phyloP scores from a whole-genome alignment of 1,139 yeast species.

The Geotrichum cucujoidarum region DNA sequence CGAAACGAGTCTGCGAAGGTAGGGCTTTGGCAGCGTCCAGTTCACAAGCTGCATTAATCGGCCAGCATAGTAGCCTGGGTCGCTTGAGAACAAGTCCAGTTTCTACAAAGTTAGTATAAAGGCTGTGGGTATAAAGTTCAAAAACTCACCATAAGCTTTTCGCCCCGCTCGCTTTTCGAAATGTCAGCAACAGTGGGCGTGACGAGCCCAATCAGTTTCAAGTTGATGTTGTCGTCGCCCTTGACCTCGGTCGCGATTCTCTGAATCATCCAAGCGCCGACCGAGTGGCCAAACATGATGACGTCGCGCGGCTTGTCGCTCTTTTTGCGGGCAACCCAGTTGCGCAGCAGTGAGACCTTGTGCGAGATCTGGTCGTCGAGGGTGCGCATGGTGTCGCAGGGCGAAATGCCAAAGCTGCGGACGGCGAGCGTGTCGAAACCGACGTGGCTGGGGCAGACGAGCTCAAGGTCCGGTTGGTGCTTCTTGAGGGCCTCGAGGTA shows the following conservation, averaged over 20 bases:
- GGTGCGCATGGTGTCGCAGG: slow-evolving; percentile 33
- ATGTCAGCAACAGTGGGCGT: slow-evolving; percentile 63
- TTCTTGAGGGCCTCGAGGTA: slow-evolving; percentile 46
- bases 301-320: slow-evolving; percentile 35
- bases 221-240: slow-evolving; percentile 23
- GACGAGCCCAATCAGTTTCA: slow-evolving; percentile 49
- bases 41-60: slow-evolving; percentile 22
- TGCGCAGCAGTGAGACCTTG: slow-evolving; percentile 42
- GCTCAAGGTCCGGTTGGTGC: slow-evolving; percentile 42
- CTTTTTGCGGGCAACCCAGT: slow-evolving; percentile 26
- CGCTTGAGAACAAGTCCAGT: slow-evolving; percentile 24
- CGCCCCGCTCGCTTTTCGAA: slow-evolving; percentile 49
- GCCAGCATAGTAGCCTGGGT: slow-evolving; percentile 18
- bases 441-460: slow-evolving; percentile 53
- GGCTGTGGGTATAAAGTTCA: slow-evolving; percentile 23
- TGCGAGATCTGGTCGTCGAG: slow-evolving; percentile 52
- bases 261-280: slow-evolving; percentile 56
- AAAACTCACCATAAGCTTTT: slow-evolving; percentile 30
- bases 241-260: slow-evolving; percentile 38
- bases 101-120: slow-evolving; percentile 4
- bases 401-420: slow-evolving; percentile 25
- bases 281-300: slow-evolving; percentile 54
- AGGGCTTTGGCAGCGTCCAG: slow-evolving; percentile 24
- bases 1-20: slow-evolving; percentile 18
- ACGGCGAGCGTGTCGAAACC: slow-evolving; percentile 39